phyloP scores from a whole-genome alignment of 202 grass and related monocot species.

The Carex sylvatica region DNA sequence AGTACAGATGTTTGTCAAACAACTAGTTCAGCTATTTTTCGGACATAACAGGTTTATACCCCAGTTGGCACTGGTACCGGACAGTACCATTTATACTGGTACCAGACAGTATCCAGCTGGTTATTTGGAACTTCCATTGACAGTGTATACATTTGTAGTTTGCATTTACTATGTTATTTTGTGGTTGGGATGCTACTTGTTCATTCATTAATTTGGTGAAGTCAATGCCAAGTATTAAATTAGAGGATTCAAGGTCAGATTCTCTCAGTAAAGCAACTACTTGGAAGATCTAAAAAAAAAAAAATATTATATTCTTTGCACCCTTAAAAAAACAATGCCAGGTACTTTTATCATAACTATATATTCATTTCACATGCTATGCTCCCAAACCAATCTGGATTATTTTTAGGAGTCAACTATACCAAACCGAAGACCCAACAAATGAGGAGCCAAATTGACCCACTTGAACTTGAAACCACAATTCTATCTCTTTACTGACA shows the following conservation, averaged over 20 bases:
- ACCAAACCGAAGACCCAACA: constrained; percentile 3
- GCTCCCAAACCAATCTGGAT: not conserved
- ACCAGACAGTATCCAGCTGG: not conserved
- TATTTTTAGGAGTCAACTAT: not conserved
- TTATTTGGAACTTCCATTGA: not conserved
- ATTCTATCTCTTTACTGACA: no score
- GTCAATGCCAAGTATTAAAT: constrained; percentile 89
- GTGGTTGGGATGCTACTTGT: constrained; percentile 50
- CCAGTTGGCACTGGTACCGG: no score
- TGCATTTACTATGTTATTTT: not conserved
- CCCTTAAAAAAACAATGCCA: not conserved
- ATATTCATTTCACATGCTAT: not conserved
- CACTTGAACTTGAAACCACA: not conserved
- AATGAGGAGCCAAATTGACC: not conserved
- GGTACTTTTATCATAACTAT: no score
- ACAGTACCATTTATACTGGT: no score
- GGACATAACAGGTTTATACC: no score
- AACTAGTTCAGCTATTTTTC: no score
- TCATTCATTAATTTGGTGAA: constrained; percentile 98
- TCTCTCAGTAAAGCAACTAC: constrained; percentile 75
- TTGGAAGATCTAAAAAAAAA: constrained; percentile 27
- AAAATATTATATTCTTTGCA: not conserved
- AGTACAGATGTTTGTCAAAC: no score
- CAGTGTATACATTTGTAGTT: not conserved
- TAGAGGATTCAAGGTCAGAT: constrained; percentile 94